A percentile compares a stretch with the other conserved stretches of the same genome.
These are phyloP conservation scores for Clonostachys chloroleuca DNA, from an alignment of 2,329 filamentous ascomycete genomes.

Conservation along the genomic window DNA sequence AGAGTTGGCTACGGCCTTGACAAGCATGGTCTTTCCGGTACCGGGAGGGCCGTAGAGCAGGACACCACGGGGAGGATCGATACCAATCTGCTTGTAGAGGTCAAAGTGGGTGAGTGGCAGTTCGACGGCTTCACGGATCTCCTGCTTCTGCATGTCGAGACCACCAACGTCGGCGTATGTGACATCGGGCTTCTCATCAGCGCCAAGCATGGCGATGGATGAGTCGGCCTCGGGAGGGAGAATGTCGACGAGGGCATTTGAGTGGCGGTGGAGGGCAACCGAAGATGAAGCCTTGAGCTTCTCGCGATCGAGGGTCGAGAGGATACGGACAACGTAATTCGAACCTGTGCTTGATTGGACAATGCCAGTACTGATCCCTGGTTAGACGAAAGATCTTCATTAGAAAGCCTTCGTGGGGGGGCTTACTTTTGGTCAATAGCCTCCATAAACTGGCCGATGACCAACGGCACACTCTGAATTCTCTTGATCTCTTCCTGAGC, in stretches of 20 bases:
- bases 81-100: constrained; percentile 98
- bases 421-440: constrained; percentile 97
- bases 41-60: constrained; percentile 94
- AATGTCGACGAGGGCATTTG: constrained; percentile 97
- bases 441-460: constrained; percentile 99
- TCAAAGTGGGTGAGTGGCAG: constrained; percentile 96
- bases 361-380: constrained; percentile 76
- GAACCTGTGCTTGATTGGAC: constrained; percentile 97
- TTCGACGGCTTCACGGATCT: constrained; percentile 97
- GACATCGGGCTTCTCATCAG: constrained; percentile 96
- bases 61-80: constrained; percentile 94
- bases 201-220: constrained; percentile 95
- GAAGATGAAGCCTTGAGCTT: constrained; percentile 97
- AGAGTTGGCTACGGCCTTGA: constrained; percentile 97
- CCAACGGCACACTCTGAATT: constrained; percentile 95
- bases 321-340: constrained; percentile 97
- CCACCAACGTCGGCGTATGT: constrained; percentile 98
- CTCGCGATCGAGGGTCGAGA: constrained; percentile 97
- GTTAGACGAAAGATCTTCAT: constrained; percentile 1
- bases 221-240: constrained; percentile 98
- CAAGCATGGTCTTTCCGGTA: constrained; percentile 94
- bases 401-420: background rate
- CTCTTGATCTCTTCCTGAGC: constrained; percentile 99
- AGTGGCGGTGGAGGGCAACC: constrained; percentile 95
- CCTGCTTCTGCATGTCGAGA: constrained; percentile 99